Evolutionary conservation across 2,329 filamentous ascomycete species (phyloP), one percentile per base, ranked within the genome.

Genomic region (Hymenoscyphus albidus): DNA sequence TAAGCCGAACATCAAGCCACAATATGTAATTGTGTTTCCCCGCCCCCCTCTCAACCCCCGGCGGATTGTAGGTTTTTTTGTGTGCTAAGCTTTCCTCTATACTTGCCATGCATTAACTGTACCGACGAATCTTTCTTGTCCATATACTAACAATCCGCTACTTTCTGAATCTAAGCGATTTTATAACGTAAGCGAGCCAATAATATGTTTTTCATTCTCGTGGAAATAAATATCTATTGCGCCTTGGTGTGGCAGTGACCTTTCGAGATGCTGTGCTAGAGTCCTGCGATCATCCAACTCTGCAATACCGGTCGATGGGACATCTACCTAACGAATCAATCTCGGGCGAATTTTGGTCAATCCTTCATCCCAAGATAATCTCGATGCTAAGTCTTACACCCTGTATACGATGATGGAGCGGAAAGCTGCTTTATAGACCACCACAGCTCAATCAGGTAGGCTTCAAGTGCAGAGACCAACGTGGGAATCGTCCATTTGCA

Each of bases 301-400:
- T 83, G 2, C 74, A 73, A 51, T 82, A 78, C 63, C 68, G 73
- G 3, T 83, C 81, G 81, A 78, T 80, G 76, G 71, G 74, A 59
- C 83, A 78, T 65, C 71, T 83, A 1, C 81, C 81, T n/a, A 51
- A 18, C n/a, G 16, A 51, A 51, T 51, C 44, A 4, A 51, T 51
- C n/a, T 0, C 54, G 22, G 35, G 69, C 71, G 44, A 16, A 48
- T 48, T 48, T 18, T 22, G 44, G 44, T 5, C 5, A 48, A n/a
- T 14, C 9, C 4, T 48, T 10, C 42, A n/a, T 10, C 44, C 44
- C 22, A 51, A 4, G 22, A 2, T 51, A 12, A 22, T 22, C 12
- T 51, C n/a, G 44, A 16, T 22, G 12, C 44, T 22, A 22, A 10
- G 44, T 1, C 2, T 18, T 22, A 51, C n/a, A 12, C n/a, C 6